Evolutionary conservation across 2,329 filamentous ascomycete species (phyloP).

Genomic region (Fusarium metavorans): DNA sequence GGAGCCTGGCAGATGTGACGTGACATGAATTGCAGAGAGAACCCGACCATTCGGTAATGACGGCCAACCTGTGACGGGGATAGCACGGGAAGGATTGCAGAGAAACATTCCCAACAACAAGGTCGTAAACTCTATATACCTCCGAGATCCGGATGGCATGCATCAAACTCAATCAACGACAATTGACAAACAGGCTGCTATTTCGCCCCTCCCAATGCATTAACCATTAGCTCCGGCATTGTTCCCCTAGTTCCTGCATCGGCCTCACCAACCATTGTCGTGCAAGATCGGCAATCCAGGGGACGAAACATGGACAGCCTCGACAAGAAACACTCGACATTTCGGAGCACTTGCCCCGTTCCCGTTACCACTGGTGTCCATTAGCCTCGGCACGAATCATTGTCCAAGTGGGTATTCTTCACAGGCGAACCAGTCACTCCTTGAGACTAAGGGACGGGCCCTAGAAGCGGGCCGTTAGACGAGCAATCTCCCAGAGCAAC

Average conservation of each 20-base stretch:
- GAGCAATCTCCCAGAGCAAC: slow-evolving; percentile 6
- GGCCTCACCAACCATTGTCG: slow-evolving; percentile 11
- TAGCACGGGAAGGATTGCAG: not conserved
- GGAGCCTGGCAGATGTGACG: not conserved
- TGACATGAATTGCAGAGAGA: slow-evolving; percentile 3
- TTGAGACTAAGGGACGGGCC: not conserved
- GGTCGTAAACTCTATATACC: slow-evolving; percentile 13
- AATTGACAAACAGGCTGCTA: not conserved
- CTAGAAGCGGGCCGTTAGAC: slow-evolving; percentile 1
- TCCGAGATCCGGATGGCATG: slow-evolving; percentile 5
- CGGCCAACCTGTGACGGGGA: not conserved
- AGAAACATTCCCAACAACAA: slow-evolving; percentile 14
- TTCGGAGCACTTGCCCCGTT: slow-evolving; percentile 10
- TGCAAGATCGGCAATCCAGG: slow-evolving; percentile 24
- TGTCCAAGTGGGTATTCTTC: slow-evolving; percentile 12
- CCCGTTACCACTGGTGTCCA: not conserved
- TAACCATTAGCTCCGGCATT: not conserved
- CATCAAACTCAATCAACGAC: not conserved
- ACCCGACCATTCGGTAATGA: slow-evolving; percentile 23
- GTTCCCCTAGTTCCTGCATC: slow-evolving; percentile 8
- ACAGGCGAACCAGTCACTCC: not conserved
- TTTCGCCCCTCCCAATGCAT: not conserved
- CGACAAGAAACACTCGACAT: not conserved
- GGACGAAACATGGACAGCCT: slow-evolving; percentile 11
- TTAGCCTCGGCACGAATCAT: slow-evolving; percentile 1